Conservation (phyloP, 1,139 yeast species). For the Taphrina flavorubra region DNA sequence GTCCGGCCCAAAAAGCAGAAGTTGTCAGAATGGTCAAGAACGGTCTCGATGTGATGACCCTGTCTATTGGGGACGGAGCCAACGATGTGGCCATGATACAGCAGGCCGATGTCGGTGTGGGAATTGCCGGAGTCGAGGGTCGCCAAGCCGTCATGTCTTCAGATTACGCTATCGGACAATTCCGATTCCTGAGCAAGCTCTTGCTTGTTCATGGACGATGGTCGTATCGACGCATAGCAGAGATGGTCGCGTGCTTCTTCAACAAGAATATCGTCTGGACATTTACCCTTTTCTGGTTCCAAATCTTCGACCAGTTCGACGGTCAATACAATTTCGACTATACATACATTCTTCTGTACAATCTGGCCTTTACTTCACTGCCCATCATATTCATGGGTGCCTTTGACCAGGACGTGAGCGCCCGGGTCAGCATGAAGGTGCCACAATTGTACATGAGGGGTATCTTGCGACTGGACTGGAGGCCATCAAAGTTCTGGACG, state of each 20-base stretch:
- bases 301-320: constrained; percentile 81
- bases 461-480: constrained; percentile 81
- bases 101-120: constrained; percentile 97
- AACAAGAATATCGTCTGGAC: constrained; percentile 91
- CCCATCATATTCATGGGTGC: constrained; percentile 91
- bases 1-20: constrained; percentile 96
- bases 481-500: constrained; percentile 74
- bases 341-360: constrained; percentile 88
- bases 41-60: constrained; percentile 80
- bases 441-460: constrained; percentile 90
- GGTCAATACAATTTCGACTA: constrained; percentile 85
- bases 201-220: constrained; percentile 93
- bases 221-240: constrained; percentile 89
- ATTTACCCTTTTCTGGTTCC: constrained; percentile 90
- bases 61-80: constrained; percentile 90
- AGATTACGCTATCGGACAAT: constrained; percentile 95
- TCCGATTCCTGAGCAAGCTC: constrained; percentile 77
- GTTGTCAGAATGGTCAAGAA: constrained; percentile 89
- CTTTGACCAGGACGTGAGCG: constrained; percentile 90
- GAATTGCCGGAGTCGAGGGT: constrained; percentile 98
- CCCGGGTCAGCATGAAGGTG: constrained; percentile 77
- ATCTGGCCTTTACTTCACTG: constrained; percentile 90
- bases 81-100: constrained; percentile 99
- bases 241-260: constrained; percentile 92
- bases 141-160: constrained; percentile 98